Evolutionary conservation across 305 asterid species (phyloP).

Genomic region (Fraxinus sp.): DNA sequence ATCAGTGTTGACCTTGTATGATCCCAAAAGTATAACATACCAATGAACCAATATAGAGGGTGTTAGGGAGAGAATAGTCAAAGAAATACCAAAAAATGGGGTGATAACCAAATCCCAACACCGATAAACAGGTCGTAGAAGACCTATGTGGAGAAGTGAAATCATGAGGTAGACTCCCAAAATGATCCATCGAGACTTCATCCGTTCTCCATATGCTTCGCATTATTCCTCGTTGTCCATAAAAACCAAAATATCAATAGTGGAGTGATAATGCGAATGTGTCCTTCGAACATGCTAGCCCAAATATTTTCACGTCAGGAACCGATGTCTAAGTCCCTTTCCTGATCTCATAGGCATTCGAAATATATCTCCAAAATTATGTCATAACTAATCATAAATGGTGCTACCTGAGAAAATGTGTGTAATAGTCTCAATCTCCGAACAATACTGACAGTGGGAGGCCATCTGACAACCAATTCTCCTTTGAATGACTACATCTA

Average conservation of each 20-base stretch:
- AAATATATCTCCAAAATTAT: background rate
- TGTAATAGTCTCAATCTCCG: background rate
- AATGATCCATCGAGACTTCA: no score
- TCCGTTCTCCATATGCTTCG: background rate
- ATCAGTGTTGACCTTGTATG: no score
- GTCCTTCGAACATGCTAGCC: background rate
- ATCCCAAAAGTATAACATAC: no score
- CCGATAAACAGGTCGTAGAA: no score
- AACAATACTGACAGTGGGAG: no score
- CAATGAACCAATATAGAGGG: no score
- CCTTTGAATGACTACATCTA: background rate
- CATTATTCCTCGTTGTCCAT: background rate
- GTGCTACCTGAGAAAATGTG: background rate
- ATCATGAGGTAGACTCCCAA: no score
- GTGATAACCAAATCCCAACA: no score
- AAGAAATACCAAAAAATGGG: no score
- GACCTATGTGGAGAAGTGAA: no score
- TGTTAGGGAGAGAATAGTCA: no score
- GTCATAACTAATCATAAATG: background rate
- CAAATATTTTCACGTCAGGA: background rate
- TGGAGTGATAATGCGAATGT: background rate
- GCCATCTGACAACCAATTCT: background rate
- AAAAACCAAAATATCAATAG: background rate
- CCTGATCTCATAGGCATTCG: background rate
- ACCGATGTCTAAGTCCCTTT: background rate